phyloP scores from a whole-genome alignment of 768 basidiomycete genomes.

The Coprinopsis sp. region DNA sequence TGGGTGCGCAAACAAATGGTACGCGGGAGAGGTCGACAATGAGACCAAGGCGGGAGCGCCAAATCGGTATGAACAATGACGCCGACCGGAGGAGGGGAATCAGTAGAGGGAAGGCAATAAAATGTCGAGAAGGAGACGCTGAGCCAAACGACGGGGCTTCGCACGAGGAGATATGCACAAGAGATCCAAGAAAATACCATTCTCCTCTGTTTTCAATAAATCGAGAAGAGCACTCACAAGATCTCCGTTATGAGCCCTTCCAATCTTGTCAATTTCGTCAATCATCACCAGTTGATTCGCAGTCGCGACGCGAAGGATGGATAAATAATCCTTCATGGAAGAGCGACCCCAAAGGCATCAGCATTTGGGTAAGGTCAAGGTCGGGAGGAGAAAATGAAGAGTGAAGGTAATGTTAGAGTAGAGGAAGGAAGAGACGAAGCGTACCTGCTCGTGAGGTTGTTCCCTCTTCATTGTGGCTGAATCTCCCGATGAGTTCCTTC shows the following conservation, averaged over 20 bases:
- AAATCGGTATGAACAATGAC: not conserved
- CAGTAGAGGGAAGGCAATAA: too few relatives aligned
- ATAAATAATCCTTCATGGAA: constrained; percentile 94
- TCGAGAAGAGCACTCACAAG: constrained; percentile 87
- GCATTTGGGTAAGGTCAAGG: too few relatives aligned
- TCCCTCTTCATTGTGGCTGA: constrained; percentile 74
- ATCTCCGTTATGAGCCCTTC: constrained; percentile 86
- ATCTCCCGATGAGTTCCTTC: constrained; percentile 90
- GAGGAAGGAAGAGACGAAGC: too few relatives aligned
- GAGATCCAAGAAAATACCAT: constrained; percentile 89
- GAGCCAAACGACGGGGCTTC: too few relatives aligned
- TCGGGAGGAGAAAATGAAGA: too few relatives aligned
- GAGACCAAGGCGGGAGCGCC: constrained; percentile 75
- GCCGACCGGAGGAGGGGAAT: too few relatives aligned
- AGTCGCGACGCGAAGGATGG: constrained; percentile 86
- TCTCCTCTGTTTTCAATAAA: constrained; percentile 95
- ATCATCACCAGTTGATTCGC: constrained; percentile 93
- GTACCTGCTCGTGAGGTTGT: constrained; percentile 86
- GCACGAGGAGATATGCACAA: constrained; percentile 69
- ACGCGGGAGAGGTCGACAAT: constrained; percentile 95
- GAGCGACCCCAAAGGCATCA: constrained; percentile 54
- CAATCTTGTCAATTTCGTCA: constrained; percentile 96
- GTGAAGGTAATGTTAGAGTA: too few relatives aligned
- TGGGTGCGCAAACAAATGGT: constrained; percentile 96
- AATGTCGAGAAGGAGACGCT: too few relatives aligned